These are phyloP conservation scores for Aquilaria sinensis DNA, from an alignment of 345 rosid genomes.

Conservation along the genomic window DNA sequence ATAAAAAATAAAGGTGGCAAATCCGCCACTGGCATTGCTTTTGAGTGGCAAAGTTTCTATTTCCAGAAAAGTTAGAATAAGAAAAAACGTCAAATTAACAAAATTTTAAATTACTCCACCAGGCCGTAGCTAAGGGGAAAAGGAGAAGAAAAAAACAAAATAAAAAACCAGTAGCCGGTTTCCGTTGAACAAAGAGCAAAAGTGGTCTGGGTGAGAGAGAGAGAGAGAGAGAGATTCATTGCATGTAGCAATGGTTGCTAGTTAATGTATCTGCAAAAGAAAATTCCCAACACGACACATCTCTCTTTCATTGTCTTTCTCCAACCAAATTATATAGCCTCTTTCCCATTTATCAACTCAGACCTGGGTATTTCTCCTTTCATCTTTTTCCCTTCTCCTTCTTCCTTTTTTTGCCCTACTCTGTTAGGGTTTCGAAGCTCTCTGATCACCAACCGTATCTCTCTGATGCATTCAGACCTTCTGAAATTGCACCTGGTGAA, in stretches of 20 bases:
- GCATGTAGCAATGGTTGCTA: slow-evolving; percentile 29
- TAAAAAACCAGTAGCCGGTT: slow-evolving; percentile 10
- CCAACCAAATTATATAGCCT: slow-evolving; percentile 12
- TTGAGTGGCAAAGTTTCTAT: too few relatives aligned
- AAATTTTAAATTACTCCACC: too few relatives aligned
- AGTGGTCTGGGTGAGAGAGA: slow-evolving; percentile 7
- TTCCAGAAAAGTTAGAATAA: too few relatives aligned
- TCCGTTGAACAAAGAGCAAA: slow-evolving; percentile 10
- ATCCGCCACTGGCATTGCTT: too few relatives aligned
- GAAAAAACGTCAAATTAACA: too few relatives aligned
- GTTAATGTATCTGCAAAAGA: slow-evolving; percentile 26
- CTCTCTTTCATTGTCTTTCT: neutral
- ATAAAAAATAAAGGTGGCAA: too few relatives aligned
- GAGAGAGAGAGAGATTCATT: slow-evolving; percentile 30
- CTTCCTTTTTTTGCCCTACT: slow-evolving; percentile 41
- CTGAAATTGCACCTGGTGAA: slow-evolving; percentile 10
- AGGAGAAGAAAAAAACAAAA: neutral
- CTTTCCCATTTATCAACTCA: neutral
- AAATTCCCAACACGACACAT: slow-evolving; percentile 18
- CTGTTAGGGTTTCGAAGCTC: slow-evolving; percentile 33
- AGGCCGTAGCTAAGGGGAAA: too few relatives aligned
- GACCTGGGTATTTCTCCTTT: neutral
- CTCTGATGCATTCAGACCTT: slow-evolving; percentile 35
- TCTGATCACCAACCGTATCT: neutral
- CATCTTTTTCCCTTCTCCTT: neutral